phyloP scores from a whole-genome alignment of 805 yeast genomes.

The Teunomyces lycoperdinae region DNA sequence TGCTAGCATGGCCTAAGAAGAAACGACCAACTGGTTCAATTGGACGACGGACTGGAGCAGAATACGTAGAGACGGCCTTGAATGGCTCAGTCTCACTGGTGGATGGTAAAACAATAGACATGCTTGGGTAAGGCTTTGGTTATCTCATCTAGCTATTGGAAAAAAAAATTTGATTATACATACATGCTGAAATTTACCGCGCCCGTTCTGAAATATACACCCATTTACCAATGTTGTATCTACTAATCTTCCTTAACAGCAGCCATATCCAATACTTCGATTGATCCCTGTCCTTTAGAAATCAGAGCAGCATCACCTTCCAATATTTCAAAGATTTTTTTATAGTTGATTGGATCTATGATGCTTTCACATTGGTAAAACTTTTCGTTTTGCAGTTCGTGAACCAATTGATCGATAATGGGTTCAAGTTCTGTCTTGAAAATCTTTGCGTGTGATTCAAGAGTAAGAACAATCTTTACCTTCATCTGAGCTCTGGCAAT shows the following conservation, averaged over 20 bases:
- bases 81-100: conserved; percentile 46
- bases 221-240: not conserved
- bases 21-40: conserved; percentile 96
- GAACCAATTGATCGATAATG: conserved; percentile 37
- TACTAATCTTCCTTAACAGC: conserved; percentile 57
- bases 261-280: conserved; percentile 88
- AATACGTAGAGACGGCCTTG: conserved; percentile 47
- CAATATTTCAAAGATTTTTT: conserved; percentile 63
- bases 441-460: conserved; percentile 48
- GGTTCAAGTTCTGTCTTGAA: conserved; percentile 32
- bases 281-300: conserved; percentile 54
- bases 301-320: conserved; percentile 44
- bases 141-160: conserved; percentile 3
- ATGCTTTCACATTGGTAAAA: conserved; percentile 49
- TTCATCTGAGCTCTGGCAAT: conserved; percentile 95
- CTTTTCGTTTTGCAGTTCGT: conserved; percentile 41
- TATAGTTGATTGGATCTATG: conserved; percentile 83
- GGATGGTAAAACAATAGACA: conserved; percentile 51
- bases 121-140: conserved; percentile 9
- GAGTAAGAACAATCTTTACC: conserved; percentile 58
- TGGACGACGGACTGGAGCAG: conserved; percentile 70
- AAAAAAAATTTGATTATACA: conserved; percentile 10
- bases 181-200: conserved; percentile 2
- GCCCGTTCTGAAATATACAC: not conserved
- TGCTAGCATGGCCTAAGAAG: conserved; percentile 94